Percentiles rank a stretch among this genome's conserved stretches.
These are phyloP conservation scores for fission yeast (Schizosaccharomyces pombe) DNA, from an alignment of 805 yeast genomes.

Conservation along the genomic window DNA sequence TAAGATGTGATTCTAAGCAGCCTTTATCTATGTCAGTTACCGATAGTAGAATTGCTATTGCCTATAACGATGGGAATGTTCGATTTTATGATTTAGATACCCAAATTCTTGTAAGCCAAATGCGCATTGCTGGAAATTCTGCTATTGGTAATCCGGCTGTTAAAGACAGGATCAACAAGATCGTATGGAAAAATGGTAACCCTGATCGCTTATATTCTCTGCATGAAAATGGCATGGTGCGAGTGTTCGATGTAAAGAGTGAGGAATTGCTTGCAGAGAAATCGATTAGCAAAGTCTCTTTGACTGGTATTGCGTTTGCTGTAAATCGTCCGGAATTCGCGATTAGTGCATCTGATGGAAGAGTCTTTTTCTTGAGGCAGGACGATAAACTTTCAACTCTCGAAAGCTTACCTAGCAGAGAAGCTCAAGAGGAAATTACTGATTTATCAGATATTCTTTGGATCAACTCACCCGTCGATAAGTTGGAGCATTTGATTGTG, in stretches of 20 bases:
- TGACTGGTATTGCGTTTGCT: neutral
- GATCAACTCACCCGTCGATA: neutral
- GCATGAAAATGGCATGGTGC: neutral
- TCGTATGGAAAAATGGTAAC: neutral
- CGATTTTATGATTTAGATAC: neutral
- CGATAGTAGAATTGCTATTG: neutral
- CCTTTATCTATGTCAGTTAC: neutral
- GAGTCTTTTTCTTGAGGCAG: neutral
- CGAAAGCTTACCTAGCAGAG: too few species aligned
- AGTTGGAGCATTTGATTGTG: neutral
- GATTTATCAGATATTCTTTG: neutral
- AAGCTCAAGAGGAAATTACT: too few species aligned
- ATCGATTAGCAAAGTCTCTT: neutral
- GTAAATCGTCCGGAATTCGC: neutral
- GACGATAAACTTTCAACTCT: neutral
- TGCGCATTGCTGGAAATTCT: neutral
- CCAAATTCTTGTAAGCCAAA: neutral
- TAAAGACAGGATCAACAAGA: neutral
- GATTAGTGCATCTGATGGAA: neutral
- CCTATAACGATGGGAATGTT: neutral
- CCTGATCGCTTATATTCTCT: neutral
- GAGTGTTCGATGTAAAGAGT: neutral
- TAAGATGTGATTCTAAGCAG: neutral
- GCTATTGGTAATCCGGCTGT: neutral
- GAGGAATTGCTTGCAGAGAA: neutral